A percentile compares a stretch with the other conserved stretches of the same genome.
phyloP scores from a whole-genome alignment of 2,329 filamentous ascomycete genomes.

The Trichoderma citrinoviride region DNA sequence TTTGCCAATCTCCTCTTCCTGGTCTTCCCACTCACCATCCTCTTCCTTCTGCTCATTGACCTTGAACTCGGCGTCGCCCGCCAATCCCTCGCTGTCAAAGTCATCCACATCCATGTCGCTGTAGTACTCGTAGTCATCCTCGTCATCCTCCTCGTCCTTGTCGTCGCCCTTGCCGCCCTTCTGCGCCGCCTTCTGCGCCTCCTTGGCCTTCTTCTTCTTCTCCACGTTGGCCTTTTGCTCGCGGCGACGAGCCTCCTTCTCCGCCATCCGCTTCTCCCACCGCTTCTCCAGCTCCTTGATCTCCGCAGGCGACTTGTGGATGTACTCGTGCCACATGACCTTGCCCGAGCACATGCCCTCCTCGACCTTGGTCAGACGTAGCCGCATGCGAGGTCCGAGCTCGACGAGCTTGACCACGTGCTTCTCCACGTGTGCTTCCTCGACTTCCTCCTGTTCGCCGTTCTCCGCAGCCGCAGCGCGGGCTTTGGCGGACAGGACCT shows the following conservation, averaged over 20 bases:
- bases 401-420: conserved; percentile 90
- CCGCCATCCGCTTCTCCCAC: conserved; percentile 74
- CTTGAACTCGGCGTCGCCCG: conserved; percentile 49
- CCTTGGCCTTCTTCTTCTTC: conserved; percentile 63
- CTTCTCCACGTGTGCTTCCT: conserved; percentile 67
- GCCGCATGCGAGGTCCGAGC: conserved; percentile 82
- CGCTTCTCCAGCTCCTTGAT: conserved; percentile 73
- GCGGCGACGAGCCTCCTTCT: conserved; percentile 78
- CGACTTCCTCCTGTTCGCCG: conserved; percentile 45
- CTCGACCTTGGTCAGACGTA: conserved; percentile 92
- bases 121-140: conserved; percentile 46
- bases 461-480: conserved; percentile 41
- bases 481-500: conserved; percentile 56
- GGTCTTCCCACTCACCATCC: conserved; percentile 40
- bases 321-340: conserved; percentile 96
- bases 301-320: conserved; percentile 79
- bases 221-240: conserved; percentile 89
- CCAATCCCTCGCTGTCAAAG: conserved; percentile 52
- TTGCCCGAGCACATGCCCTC: conserved; percentile 88
- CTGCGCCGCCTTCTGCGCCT: conserved; percentile 40
- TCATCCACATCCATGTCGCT: conserved; percentile 47
- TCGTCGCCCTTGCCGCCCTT: conserved; percentile 35
- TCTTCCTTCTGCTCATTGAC: conserved; percentile 50
- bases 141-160: conserved; percentile 41
- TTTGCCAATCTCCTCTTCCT: conserved; percentile 19